Evolutionary conservation across 2,329 filamentous ascomycete genomes (phyloP).

Genomic region (Ophioceras dolichostomum): DNA sequence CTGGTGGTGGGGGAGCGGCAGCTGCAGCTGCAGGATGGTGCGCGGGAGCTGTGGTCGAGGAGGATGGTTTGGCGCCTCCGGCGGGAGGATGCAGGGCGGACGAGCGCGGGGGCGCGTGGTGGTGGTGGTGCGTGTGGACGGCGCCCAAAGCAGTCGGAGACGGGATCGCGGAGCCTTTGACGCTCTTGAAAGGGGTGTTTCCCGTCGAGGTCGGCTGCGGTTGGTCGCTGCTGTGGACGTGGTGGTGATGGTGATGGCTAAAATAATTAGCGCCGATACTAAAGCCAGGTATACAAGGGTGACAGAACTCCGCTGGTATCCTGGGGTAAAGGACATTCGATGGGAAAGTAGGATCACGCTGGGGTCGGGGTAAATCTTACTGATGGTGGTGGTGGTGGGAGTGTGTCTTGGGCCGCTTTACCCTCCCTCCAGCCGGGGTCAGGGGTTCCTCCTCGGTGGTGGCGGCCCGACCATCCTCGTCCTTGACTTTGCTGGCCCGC

Average conservation of each 20-base stretch:
- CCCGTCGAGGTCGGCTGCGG: constrained; percentile 24
- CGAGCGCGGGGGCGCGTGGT: constrained; percentile 29
- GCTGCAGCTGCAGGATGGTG: constrained; percentile 12
- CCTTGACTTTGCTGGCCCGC: constrained; percentile 56
- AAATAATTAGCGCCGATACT: not conserved
- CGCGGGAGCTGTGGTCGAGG: constrained; percentile 10
- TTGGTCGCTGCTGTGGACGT: constrained; percentile 31
- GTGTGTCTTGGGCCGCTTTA: constrained; percentile 56
- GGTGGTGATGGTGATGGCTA: constrained; percentile 48
- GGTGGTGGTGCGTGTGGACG: constrained; percentile 38
- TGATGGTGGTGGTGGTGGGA: constrained; percentile 48
- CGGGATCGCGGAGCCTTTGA: constrained; percentile 32
- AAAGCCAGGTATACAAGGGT: no score
- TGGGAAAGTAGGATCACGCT: not conserved
- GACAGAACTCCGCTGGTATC: no score
- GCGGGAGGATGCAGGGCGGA: constrained; percentile 8
- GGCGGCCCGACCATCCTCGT: constrained; percentile 57
- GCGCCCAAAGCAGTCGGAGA: constrained; percentile 22
- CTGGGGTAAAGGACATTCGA: no score
- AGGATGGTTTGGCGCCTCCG: no score
- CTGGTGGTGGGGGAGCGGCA: constrained; percentile 16
- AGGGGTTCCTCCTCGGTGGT: constrained; percentile 53
- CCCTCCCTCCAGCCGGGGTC: constrained; percentile 42
- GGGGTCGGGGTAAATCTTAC: constrained; percentile 28
- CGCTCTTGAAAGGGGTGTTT: constrained; percentile 32